A percentile compares a stretch with the other conserved stretches of the same genome.
These are phyloP conservation scores for Rhodotorula glutinis DNA, from an alignment of 1,284 basidiomycete species.

Conservation along the genomic window DNA sequence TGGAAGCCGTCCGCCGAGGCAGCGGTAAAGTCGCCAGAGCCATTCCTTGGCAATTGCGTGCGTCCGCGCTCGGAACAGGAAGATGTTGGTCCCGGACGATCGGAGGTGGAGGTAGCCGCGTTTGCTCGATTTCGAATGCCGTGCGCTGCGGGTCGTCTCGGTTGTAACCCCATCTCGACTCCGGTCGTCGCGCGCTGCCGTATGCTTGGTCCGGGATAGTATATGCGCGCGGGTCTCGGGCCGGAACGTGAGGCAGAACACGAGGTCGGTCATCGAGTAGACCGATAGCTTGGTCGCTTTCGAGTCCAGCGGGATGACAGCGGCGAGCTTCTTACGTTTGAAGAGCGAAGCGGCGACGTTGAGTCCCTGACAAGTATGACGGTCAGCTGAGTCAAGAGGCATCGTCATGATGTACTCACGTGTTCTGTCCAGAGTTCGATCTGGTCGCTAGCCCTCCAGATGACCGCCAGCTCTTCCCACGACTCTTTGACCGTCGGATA, in stretches of 20 bases:
- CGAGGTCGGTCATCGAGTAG: conserved; percentile 39
- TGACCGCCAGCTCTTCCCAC: conserved; percentile 41
- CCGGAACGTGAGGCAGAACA: conserved; percentile 39
- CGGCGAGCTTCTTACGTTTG: conserved; percentile 34
- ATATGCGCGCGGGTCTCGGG: conserved; percentile 3
- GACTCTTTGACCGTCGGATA: conserved; percentile 26
- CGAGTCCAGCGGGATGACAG: conserved; percentile 32
- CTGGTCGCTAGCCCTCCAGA: conserved; percentile 32
- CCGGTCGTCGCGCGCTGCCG: background rate
- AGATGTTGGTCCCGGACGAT: conserved; percentile 39
- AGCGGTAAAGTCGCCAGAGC: conserved; percentile 37
- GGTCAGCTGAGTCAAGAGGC: background rate
- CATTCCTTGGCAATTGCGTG: conserved; percentile 35
- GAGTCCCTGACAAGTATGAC: background rate
- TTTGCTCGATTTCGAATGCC: conserved; percentile 26
- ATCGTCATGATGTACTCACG: conserved; percentile 11
- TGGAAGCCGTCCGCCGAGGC: conserved; percentile 32
- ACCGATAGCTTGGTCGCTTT: conserved; percentile 36
- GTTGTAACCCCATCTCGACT: conserved; percentile 2
- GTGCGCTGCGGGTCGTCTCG: conserved; percentile 8
- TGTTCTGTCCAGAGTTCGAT: conserved; percentile 40
- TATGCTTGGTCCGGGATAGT: conserved; percentile 2
- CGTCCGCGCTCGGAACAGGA: conserved; percentile 36
- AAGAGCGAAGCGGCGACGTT: conserved; percentile 19
- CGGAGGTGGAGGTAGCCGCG: conserved; percentile 33